Evolutionary conservation across 345 rosid genomes (phyloP).

Genomic region (Dipteronia dyeriana): DNA sequence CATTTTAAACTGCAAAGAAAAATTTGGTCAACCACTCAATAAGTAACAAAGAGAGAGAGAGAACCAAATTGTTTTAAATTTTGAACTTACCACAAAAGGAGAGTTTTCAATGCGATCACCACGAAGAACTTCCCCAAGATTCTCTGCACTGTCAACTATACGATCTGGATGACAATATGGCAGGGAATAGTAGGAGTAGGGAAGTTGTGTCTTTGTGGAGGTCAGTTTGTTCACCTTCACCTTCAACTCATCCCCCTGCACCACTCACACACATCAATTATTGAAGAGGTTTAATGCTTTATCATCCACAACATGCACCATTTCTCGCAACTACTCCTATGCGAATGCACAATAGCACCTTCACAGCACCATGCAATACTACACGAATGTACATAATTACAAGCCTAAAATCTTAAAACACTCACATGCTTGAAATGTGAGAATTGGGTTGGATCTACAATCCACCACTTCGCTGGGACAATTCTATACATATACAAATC

Average conservation of each 20-base stretch:
- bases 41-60: neutral
- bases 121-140: constrained; percentile 93
- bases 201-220: constrained; percentile 92
- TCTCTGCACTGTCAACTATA: constrained; percentile 83
- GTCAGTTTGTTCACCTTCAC: constrained; percentile 93
- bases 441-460: neutral
- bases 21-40: constrained; percentile 18
- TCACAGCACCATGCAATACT: neutral
- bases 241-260: constrained; percentile 74
- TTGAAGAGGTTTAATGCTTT: neutral
- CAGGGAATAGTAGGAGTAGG: constrained; percentile 77
- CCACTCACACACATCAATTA: neutral
- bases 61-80: neutral
- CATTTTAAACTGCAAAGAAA: constrained; percentile 71
- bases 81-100: constrained; percentile 63
- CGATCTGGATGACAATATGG: constrained; percentile 61
- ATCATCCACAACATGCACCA: neutral
- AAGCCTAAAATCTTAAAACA: neutral
- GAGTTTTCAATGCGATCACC: constrained; percentile 94
- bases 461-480: neutral
- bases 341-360: neutral
- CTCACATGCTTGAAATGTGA: neutral
- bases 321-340: too few species aligned
- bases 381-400: neutral
- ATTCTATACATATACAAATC: neutral